A percentile compares a stretch with the other conserved stretches of the same genome.
Evolutionary conservation across 495 filamentous ascomycete genomes (phyloP).

Genomic region (Aspergillus panamensis): DNA sequence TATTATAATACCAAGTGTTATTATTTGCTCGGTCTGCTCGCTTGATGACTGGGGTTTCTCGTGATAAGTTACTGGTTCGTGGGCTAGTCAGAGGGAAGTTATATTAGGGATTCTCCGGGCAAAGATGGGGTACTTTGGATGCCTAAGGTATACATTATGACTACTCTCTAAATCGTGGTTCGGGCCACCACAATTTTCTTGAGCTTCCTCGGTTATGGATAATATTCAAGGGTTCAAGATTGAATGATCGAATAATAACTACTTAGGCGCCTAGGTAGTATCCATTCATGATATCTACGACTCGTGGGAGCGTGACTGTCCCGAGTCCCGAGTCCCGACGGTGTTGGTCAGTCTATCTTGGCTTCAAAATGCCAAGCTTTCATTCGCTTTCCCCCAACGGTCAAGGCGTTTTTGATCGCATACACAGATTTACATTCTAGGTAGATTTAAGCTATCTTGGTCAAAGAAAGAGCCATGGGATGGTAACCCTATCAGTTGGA

Average conservation of each 20-base stretch:
- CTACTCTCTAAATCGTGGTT: not conserved
- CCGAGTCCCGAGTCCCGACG: not conserved
- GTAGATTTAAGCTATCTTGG: not conserved
- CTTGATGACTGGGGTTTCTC: not conserved
- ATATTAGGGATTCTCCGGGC: too few species aligned
- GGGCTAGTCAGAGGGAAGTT: too few species aligned
- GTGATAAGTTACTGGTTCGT: not conserved
- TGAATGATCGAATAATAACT: not conserved
- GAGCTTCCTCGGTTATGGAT: too few species aligned
- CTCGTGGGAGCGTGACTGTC: not conserved
- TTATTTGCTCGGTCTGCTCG: not conserved
- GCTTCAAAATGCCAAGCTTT: not conserved
- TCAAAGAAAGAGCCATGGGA: not conserved
- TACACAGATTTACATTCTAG: not conserved
- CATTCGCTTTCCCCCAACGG: too few species aligned
- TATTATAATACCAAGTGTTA: conserved; percentile 1
- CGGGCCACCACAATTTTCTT: not conserved
- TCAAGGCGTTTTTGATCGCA: too few species aligned
- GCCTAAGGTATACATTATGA: not conserved
- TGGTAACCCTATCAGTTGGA: not conserved
- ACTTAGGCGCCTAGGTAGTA: not conserved
- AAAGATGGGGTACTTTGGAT: too few species aligned
- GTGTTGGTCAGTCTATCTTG: not conserved
- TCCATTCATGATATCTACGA: not conserved
- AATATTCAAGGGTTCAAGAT: too few species aligned